Evolutionary conservation across 352 stramenopile genomes (phyloP).

Genomic region (Globisporangium heterothallicum): DNA sequence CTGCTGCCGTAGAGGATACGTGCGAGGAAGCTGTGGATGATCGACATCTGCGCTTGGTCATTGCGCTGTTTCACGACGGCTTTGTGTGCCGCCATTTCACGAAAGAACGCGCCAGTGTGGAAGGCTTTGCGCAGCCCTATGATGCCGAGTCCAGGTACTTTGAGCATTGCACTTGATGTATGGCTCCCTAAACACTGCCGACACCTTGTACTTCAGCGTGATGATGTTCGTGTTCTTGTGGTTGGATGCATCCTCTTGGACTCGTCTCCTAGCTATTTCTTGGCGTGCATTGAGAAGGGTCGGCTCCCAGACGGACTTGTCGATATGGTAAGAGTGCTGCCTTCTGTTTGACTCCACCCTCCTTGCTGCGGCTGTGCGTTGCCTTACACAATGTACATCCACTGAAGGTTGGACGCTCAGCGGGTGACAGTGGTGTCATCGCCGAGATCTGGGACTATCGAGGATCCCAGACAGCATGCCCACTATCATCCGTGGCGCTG

Average conservation of each 20-base stretch:
- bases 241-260: too few relatives aligned
- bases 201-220: too few relatives aligned
- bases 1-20: background rate
- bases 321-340: constrained; percentile 64
- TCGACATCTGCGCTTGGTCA: constrained; percentile 23
- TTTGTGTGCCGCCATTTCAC: constrained; percentile 69
- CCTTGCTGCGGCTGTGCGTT: too few relatives aligned
- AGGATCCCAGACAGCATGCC: constrained; percentile 18
- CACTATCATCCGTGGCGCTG: constrained; percentile 28
- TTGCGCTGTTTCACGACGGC: constrained; percentile 56
- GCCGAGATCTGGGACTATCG: constrained; percentile 39
- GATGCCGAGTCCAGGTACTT: constrained; percentile 56
- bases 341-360: too few relatives aligned
- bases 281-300: constrained; percentile 49
- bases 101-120: constrained; percentile 38
- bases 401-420: constrained; percentile 14
- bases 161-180: background rate
- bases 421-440: constrained; percentile 14
- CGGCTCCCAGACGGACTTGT: constrained; percentile 44
- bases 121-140: constrained; percentile 69
- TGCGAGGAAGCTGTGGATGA: too few relatives aligned
- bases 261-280: constrained; percentile 57
- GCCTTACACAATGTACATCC: too few relatives aligned
- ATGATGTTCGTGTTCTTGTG: too few relatives aligned
- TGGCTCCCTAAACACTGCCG: too few relatives aligned